These are phyloP conservation scores for Geotrichum macrosporum DNA, from an alignment of 1,139 yeast genomes.

Conservation along the genomic window DNA sequence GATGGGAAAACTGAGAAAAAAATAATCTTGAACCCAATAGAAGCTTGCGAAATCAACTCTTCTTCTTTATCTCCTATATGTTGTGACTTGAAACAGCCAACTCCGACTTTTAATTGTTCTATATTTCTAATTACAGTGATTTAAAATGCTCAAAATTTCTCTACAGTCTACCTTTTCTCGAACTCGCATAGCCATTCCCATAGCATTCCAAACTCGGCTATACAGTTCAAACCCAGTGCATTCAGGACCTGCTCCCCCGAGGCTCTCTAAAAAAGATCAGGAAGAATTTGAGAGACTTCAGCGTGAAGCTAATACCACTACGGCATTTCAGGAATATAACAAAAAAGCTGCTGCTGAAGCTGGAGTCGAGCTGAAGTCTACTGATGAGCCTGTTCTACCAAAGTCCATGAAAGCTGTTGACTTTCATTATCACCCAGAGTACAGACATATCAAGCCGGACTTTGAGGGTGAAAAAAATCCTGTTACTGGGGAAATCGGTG, in stretches of 20 bases:
- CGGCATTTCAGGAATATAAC: constrained; percentile 60
- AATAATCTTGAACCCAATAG: not conserved
- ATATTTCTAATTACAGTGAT: not conserved
- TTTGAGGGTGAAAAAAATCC: constrained; percentile 96
- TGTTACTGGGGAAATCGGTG: constrained; percentile 89
- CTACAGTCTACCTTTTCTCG: not conserved
- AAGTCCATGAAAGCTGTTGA: constrained; percentile 56
- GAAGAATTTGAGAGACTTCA: constrained; percentile 87
- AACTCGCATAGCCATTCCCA: constrained; percentile 2
- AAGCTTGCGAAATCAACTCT: not conserved
- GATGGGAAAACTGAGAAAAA: no score
- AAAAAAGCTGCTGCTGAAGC: constrained; percentile 49
- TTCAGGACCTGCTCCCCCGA: constrained; percentile 71
- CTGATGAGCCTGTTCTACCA: constrained; percentile 38
- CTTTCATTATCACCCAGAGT: constrained; percentile 57
- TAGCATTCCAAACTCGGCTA: no score
- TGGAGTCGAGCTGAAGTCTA: constrained; percentile 35
- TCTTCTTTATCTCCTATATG: not conserved
- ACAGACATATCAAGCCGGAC: constrained; percentile 78
- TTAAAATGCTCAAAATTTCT: not conserved
- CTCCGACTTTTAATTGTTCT: no score
- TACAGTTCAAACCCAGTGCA: not conserved
- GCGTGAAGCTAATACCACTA: constrained; percentile 72
- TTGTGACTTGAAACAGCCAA: no score
- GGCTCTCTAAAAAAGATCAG: constrained; percentile 79